phyloP scores from a whole-genome alignment of 2,329 filamentous ascomycete genomes.

The Meredithiella fracta region DNA sequence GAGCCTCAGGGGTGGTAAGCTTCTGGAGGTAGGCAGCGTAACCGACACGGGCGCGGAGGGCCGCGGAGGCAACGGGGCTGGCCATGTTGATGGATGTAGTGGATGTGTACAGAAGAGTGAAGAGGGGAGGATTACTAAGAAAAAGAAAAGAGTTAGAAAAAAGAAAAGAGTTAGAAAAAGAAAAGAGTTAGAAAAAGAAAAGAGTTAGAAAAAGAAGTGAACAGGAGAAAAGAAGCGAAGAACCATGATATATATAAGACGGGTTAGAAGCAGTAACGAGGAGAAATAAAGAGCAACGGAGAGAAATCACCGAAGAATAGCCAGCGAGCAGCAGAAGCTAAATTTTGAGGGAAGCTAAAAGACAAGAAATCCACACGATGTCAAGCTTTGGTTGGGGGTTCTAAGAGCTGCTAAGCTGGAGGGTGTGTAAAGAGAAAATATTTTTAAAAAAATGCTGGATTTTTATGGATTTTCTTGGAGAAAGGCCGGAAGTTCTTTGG shows the following conservation, averaged over 20 bases:
- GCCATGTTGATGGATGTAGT: slow-evolving; percentile 29
- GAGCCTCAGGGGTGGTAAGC: slow-evolving; percentile 61
- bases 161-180: neutral
- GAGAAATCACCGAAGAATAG: no score
- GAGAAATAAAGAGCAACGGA: neutral
- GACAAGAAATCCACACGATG: no score
- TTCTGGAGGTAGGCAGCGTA: slow-evolving; percentile 67
- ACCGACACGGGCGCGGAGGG: slow-evolving; percentile 58
- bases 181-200: neutral
- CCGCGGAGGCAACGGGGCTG: slow-evolving; percentile 45
- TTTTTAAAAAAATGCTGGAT: neutral
- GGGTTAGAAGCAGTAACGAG: no score
- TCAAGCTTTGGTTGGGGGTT: no score
- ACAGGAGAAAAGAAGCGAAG: no score
- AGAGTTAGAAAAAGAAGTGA: neutral
- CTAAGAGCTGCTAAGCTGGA: no score
- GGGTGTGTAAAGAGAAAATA: no score
- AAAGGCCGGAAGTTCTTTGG: neutral
- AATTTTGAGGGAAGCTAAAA: no score
- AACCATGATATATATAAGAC: no score
- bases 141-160: slow-evolving; percentile 5
- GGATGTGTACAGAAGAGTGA: neutral
- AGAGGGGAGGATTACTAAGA: neutral
- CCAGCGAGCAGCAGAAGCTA: neutral
- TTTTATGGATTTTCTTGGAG: neutral